Evolutionary conservation across 2,329 filamentous ascomycete species (phyloP).

Genomic region (Calonectria pseudoturangicola): DNA sequence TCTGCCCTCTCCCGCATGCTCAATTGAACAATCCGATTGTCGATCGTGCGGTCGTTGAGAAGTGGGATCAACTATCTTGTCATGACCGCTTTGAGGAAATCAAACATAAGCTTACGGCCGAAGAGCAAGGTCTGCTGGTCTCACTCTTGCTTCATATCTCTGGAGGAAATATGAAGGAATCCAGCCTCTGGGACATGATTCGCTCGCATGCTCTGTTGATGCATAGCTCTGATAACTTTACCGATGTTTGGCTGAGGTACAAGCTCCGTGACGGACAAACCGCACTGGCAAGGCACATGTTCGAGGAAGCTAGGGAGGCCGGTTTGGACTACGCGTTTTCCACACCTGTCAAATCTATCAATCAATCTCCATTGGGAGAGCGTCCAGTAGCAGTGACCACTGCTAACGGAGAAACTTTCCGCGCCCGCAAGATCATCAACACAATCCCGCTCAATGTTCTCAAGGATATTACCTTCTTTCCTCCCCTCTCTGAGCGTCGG

Average conservation of each 20-base stretch:
- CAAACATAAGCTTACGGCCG: constrained; percentile 55
- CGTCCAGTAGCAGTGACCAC: constrained; percentile 3
- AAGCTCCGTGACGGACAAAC: constrained; percentile 58
- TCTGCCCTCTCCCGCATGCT: constrained; percentile 54
- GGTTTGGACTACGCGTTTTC: constrained; percentile 55
- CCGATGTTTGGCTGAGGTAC: constrained; percentile 48
- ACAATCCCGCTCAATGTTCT: constrained; percentile 41
- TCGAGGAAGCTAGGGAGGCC: constrained; percentile 50
- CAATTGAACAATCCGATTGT: constrained; percentile 38
- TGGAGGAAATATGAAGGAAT: constrained; percentile 53
- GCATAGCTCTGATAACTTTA: constrained; percentile 51
- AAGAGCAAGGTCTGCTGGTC: constrained; percentile 52
- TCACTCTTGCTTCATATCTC: constrained; percentile 53
- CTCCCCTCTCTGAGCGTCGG: constrained; percentile 16
- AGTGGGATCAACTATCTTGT: constrained; percentile 53
- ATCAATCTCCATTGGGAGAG: constrained; percentile 19
- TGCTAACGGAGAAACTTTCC: constrained; percentile 35
- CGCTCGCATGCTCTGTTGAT: constrained; percentile 49
- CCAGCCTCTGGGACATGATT: constrained; percentile 49
- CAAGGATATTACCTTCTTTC: constrained; percentile 29
- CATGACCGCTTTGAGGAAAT: constrained; percentile 55
- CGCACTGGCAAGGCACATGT: constrained; percentile 51
- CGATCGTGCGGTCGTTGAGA: constrained; percentile 37
- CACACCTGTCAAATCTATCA: constrained; percentile 44
- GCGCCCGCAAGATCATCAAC: constrained; percentile 50